Evolutionary conservation across 768 basidiomycete genomes (phyloP).

Genomic region (Tylopilus cervinicoccineus): DNA sequence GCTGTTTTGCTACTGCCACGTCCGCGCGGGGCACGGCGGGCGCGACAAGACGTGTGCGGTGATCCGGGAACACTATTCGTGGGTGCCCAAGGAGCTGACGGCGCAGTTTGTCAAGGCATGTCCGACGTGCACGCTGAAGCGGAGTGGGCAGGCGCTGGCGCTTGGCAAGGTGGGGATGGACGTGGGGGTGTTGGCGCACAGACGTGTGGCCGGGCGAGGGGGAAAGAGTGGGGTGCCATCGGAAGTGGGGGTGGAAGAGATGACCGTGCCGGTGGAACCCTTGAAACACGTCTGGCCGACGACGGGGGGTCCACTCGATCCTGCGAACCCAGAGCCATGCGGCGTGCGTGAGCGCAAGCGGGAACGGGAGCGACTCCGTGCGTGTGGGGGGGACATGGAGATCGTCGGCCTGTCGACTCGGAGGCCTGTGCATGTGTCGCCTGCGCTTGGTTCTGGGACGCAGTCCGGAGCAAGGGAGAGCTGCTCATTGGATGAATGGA

Average conservation of each 20-base stretch:
- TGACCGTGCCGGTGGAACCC: neutral
- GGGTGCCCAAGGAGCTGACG: constrained; percentile 82
- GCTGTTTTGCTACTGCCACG: constrained; percentile 71
- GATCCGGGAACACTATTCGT: constrained; percentile 68
- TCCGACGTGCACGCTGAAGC: constrained; percentile 62
- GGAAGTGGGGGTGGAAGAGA: neutral
- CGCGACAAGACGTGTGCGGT: constrained; percentile 73
- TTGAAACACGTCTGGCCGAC: constrained; percentile 13
- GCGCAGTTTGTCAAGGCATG: constrained; percentile 75
- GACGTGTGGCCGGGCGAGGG: neutral
- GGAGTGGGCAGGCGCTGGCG: constrained; percentile 38
- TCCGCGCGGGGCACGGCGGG: constrained; percentile 62
- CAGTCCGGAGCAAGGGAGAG: neutral
- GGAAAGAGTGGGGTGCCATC: neutral
- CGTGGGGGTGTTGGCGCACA: constrained; percentile 9
- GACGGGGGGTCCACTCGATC: constrained; percentile 28
- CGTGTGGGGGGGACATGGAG: neutral
- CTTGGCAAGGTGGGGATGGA: too few species aligned
- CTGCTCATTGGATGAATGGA: constrained; percentile 2
- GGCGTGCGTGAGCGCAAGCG: constrained; percentile 6
- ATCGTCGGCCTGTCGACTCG: neutral
- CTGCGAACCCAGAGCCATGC: constrained; percentile 14
- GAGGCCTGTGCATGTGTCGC: too few species aligned
- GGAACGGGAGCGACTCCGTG: neutral
- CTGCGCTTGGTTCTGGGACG: neutral